Conservation (phyloP, 768 basidiomycete species). For the Mycena capillaripes region DNA sequence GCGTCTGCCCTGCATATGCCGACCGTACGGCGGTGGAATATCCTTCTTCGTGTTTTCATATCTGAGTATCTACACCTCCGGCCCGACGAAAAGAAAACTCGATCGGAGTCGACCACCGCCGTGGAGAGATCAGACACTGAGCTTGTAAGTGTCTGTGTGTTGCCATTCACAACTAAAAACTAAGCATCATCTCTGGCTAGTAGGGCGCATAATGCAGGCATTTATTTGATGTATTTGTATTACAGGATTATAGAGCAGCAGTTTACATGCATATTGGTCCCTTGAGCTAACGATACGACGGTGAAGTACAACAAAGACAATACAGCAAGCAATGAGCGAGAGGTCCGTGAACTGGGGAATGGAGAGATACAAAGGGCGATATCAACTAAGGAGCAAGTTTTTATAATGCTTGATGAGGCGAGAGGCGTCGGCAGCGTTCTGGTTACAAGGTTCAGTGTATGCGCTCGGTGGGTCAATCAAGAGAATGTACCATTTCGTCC, state of each 20-base stretch:
- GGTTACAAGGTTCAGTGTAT: neutral
- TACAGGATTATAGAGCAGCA: slow-evolving; percentile 29
- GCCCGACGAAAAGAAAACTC: slow-evolving; percentile 57
- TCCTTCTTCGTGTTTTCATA: slow-evolving; percentile 89
- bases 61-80: slow-evolving; percentile 88
- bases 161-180: neutral
- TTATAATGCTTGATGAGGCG: slow-evolving; percentile 42
- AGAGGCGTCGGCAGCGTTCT: slow-evolving; percentile 42
- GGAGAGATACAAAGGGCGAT: neutral
- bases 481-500: slow-evolving; percentile 52
- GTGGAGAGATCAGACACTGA: slow-evolving; percentile 58
- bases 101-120: slow-evolving; percentile 30
- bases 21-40: slow-evolving; percentile 91
- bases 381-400: slow-evolving; percentile 34
- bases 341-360: neutral
- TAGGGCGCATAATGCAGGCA: slow-evolving; percentile 18
- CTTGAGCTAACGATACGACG: slow-evolving; percentile 7
- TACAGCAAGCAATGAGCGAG: slow-evolving; percentile 15
- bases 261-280: slow-evolving; percentile 12
- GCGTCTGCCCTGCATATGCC: slow-evolving; percentile 86
- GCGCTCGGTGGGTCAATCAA: neutral
- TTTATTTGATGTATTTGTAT: slow-evolving; percentile 25
- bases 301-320: slow-evolving; percentile 5
- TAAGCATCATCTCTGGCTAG: slow-evolving; percentile 14
- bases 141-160: slow-evolving; percentile 56